Conservation (phyloP, 371 early-diverging fungal genomes). For the Mucor sp. region DNA sequence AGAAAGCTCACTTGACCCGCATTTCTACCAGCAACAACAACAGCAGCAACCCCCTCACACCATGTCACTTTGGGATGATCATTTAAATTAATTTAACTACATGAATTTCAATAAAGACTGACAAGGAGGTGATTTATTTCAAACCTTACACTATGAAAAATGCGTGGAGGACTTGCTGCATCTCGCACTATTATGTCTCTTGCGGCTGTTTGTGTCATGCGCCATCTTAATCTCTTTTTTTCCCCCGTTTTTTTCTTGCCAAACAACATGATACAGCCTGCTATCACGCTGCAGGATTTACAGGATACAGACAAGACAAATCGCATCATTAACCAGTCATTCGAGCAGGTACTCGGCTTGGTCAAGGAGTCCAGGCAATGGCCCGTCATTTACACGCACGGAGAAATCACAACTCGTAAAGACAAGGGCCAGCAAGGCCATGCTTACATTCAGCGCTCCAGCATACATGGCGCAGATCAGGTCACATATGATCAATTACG, state of each 20-base stretch:
- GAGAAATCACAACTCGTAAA: background rate
- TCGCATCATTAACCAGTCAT: background rate
- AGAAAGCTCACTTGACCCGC: background rate
- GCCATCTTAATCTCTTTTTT: background rate
- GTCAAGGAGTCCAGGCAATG: background rate
- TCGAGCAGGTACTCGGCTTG: background rate
- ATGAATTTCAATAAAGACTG: background rate
- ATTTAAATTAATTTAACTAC: background rate
- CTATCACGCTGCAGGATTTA: background rate
- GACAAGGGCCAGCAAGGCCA: background rate
- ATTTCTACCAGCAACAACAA: background rate
- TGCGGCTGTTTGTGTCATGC: background rate
- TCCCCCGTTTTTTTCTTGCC: background rate
- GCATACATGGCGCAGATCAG: background rate
- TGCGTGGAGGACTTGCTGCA: background rate
- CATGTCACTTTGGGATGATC: constrained; percentile 5
- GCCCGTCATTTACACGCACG: background rate
- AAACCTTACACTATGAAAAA: background rate
- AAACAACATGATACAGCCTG: background rate
- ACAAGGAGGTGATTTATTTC: background rate
- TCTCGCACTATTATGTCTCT: too few relatives aligned
- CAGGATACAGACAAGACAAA: background rate
- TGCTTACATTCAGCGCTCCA: background rate
- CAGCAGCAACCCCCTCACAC: background rate
- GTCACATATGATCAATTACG: constrained; percentile 3